Percentiles rank a stretch among this genome's conserved stretches.
These are phyloP conservation scores for Trichocladium uniseriatum DNA, from an alignment of 495 filamentous ascomycete genomes.

Conservation along the genomic window DNA sequence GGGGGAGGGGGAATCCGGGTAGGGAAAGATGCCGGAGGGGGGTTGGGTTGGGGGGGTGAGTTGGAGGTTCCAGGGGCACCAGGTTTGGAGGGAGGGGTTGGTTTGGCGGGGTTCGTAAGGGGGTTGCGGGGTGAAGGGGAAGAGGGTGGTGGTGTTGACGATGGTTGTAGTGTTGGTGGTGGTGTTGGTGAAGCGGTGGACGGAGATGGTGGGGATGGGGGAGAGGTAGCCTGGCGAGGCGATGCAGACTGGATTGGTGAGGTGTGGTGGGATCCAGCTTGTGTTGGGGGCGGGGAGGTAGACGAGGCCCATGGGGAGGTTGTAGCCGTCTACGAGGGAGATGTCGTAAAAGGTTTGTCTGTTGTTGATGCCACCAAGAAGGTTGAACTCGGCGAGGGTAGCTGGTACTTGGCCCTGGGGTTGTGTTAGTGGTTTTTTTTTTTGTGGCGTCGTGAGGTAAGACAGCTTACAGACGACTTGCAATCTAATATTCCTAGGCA, in stretches of 20 bases:
- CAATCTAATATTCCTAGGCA: conserved; percentile 60
- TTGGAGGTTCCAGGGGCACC: conserved; percentile 74
- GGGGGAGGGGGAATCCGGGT: conserved; percentile 58
- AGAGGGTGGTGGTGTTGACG: conserved; percentile 42
- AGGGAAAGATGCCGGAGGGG: conserved; percentile 60
- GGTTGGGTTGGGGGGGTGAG: conserved; percentile 52
- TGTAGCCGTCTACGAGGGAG: conserved; percentile 78
- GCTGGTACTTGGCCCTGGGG: conserved; percentile 52
- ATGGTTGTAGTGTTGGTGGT: conserved; percentile 44
- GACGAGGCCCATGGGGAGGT: conserved; percentile 61
- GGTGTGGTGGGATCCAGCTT: conserved; percentile 55
- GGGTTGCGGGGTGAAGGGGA: not conserved
- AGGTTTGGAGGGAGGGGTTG: conserved; percentile 42
- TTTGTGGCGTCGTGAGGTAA: conserved; percentile 1
- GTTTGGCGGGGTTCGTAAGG: conserved; percentile 28
- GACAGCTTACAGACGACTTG: conserved; percentile 51
- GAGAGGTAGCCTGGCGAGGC: conserved; percentile 50
- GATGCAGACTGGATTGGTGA: conserved; percentile 66
- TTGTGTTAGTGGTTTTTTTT: not conserved
- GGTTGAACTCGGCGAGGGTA: conserved; percentile 68
- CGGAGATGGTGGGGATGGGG: conserved; percentile 9
- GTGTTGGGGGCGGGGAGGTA: conserved; percentile 47
- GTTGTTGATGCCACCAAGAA: conserved; percentile 46
- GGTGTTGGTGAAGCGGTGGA: not conserved
- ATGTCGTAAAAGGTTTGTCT: conserved; percentile 72